A percentile compares a stretch with the other conserved stretches of the same genome.
These are phyloP conservation scores for Rhodotorula babjevae DNA, from an alignment of 768 basidiomycete species.

Conservation along the genomic window DNA sequence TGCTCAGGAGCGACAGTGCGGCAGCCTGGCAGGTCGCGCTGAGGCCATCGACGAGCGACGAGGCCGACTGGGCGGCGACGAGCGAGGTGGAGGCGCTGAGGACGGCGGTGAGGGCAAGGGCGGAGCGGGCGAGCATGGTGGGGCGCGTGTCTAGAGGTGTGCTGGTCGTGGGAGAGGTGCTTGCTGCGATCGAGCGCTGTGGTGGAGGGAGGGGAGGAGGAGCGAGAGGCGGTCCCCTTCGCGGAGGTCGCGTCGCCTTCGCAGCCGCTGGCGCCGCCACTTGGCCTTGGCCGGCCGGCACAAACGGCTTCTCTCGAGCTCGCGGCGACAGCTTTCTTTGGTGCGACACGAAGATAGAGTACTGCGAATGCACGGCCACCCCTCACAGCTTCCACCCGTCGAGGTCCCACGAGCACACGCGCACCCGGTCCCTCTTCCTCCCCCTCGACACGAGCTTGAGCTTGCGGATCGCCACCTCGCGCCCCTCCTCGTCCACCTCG, in stretches of 20 bases:
- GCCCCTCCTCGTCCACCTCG: slow-evolving; percentile 11
- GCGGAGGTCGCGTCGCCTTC: no score
- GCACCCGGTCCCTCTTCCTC: slow-evolving; percentile 25
- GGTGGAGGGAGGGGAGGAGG: neutral
- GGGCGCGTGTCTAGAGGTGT: neutral
- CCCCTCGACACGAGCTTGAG: slow-evolving; percentile 29
- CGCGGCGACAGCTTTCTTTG: no score
- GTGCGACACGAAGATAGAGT: no score
- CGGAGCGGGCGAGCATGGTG: slow-evolving; percentile 3
- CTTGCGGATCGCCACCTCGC: slow-evolving; percentile 21
- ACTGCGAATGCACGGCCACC: neutral
- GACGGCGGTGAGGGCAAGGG: neutral
- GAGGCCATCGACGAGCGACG: neutral
- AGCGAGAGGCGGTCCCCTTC: no score
- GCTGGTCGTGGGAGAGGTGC: neutral
- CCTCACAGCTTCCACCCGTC: slow-evolving; percentile 28
- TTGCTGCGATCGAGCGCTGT: no score
- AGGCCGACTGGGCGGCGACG: neutral
- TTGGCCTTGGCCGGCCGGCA: no score
- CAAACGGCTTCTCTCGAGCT: no score
- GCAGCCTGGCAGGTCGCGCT: neutral
- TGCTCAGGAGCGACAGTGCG: neutral
- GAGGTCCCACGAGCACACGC: slow-evolving; percentile 33
- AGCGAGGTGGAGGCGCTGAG: neutral
- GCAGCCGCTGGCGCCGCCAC: no score